phyloP scores from a whole-genome alignment of 441 rosid species.

The Erodium moschatum region DNA sequence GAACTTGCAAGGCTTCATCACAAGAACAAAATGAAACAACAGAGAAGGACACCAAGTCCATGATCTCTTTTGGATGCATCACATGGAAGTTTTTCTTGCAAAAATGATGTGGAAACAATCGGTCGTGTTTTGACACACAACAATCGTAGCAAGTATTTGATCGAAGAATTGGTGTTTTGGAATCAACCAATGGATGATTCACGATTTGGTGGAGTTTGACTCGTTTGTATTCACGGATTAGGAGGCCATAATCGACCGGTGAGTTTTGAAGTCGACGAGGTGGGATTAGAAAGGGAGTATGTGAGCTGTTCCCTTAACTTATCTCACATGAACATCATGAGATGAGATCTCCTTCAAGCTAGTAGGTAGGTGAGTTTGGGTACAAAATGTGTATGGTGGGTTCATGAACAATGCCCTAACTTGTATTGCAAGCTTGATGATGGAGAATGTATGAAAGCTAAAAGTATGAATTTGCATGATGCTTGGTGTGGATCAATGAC shows the following conservation, averaged over 20 bases:
- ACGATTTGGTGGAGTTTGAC: too few relatives aligned
- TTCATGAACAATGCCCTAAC: neutral
- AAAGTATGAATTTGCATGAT: too few relatives aligned
- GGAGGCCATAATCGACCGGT: too few relatives aligned
- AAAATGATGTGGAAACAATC: neutral
- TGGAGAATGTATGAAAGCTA: too few relatives aligned
- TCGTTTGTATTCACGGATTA: too few relatives aligned
- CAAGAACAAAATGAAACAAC: neutral
- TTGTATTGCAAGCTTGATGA: neutral
- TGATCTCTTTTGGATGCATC: neutral
- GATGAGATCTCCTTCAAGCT: neutral
- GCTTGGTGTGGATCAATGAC: neutral
- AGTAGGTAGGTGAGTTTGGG: neutral
- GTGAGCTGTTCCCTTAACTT: neutral
- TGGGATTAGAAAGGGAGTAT: neutral
- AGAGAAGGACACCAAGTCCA: neutral
- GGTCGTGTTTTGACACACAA: neutral
- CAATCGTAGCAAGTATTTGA: neutral
- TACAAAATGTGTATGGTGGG: neutral
- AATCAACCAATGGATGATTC: neutral
- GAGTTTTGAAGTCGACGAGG: neutral
- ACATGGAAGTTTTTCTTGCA: neutral
- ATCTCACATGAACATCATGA: neutral
- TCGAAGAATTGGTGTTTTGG: neutral
- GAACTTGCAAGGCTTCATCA: neutral